Percentiles rank a stretch among this genome's conserved stretches.
These are phyloP conservation scores for Chrysoporthe cubensis DNA, from an alignment of 2,329 filamentous ascomycete genomes.

Conservation along the genomic window DNA sequence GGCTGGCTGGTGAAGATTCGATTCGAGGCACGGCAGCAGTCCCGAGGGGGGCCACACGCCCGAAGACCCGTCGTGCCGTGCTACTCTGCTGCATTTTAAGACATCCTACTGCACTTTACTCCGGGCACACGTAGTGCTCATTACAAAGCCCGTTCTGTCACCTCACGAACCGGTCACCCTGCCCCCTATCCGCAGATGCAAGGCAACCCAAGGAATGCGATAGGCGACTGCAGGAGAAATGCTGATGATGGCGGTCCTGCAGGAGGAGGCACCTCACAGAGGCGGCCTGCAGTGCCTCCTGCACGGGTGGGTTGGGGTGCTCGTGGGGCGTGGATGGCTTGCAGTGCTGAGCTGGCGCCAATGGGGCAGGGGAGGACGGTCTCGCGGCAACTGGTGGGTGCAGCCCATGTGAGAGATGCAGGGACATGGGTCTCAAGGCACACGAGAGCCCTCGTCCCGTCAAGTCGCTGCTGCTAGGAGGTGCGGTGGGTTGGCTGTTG, in stretches of 20 bases:
- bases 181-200: background rate
- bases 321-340: slow-evolving; percentile 1
- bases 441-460: background rate
- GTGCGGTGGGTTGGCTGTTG: background rate
- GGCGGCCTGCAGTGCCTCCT: background rate
- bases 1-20: background rate
- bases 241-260: background rate
- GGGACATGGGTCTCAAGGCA: slow-evolving; percentile 9
- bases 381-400: slow-evolving; percentile 16
- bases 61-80: background rate
- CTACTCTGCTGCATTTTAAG: background rate
- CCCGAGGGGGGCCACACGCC: background rate
- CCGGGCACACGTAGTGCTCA: too few relatives aligned
- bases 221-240: background rate
- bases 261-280: background rate
- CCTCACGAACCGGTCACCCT: background rate
- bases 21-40: slow-evolving; percentile 1
- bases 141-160: too few relatives aligned
- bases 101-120: background rate
- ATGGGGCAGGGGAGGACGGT: slow-evolving; percentile 14
- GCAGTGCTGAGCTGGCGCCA: slow-evolving; percentile 24
- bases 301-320: slow-evolving; percentile 6
- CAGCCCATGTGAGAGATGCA: slow-evolving; percentile 9
- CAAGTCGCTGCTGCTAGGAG: background rate
- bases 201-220: background rate